Evolutionary conservation across 108 stramenopile species (phyloP).

Genomic region (Cyclotella choctawhatcheeana): DNA sequence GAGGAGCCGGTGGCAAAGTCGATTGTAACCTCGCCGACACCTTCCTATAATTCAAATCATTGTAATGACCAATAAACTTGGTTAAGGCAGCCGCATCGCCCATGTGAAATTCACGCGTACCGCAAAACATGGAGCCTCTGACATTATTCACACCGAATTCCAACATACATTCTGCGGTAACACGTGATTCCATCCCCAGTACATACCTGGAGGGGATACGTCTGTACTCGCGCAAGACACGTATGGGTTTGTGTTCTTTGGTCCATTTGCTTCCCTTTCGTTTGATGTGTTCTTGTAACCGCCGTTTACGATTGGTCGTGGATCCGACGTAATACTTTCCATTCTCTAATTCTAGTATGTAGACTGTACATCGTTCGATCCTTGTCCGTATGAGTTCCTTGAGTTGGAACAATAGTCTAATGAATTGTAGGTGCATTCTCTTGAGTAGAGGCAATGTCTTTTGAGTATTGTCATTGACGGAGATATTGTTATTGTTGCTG

Average conservation of each 20-base stretch:
- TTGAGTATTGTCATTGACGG: neutral
- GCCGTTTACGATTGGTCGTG: conserved; percentile 54
- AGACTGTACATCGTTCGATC: conserved; percentile 54
- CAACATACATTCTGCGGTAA: conserved; percentile 68
- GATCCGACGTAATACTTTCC: conserved; percentile 76
- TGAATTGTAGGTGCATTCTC: neutral
- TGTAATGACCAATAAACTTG: conserved; percentile 74
- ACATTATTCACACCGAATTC: conserved; percentile 70
- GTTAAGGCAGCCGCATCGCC: conserved; percentile 57
- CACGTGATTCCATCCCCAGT: conserved; percentile 62
- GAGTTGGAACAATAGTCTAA: neutral
- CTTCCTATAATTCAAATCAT: conserved; percentile 57
- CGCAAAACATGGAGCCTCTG: conserved; percentile 62
- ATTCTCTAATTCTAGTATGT: conserved; percentile 66
- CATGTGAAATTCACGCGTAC: conserved; percentile 45
- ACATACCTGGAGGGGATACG: conserved; percentile 54
- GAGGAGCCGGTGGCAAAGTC: conserved; percentile 18
- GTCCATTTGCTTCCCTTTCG: conserved; percentile 69
- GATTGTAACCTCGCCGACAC: conserved; percentile 25
- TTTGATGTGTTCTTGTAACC: conserved; percentile 53
- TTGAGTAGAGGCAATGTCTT: neutral
- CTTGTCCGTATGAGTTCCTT: conserved; percentile 19
- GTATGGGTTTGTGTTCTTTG: conserved; percentile 49
- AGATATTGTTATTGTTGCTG: neutral
- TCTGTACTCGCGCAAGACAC: conserved; percentile 48